Evolutionary conservation across 2,329 filamentous ascomycete genomes (phyloP), one percentile per base, ranked within the genome.

Genomic region (Talaromyces sp.): DNA sequence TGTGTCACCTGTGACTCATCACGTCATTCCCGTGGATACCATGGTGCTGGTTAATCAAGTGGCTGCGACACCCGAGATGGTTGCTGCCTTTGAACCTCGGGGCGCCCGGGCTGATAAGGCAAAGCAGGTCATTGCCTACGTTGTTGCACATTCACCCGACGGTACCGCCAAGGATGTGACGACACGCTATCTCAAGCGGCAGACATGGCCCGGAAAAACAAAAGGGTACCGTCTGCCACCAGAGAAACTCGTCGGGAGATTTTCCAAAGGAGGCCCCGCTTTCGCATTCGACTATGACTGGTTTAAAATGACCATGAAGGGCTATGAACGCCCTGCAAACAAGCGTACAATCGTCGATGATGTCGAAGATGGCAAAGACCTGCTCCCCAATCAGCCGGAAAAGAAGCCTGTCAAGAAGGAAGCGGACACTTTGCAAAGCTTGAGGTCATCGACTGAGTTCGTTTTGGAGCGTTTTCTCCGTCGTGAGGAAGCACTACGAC

Each of bases 131-230:
- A 91, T 96, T 69, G 90, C 90, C 52, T 99, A 99, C 69, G 84
- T 96, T 2, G 80, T 97, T 21, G 92, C 89, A 0, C 91, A 90
- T 74, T 91, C 90, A 0, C 76, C 85, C 3, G 92, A 97, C 70
- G 91, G 90, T 2, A 92, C 91, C 0, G 92, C 91, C 12, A 97
- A 97, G 72, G 94, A 99, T 71, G 89, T 99, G 17, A 99, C 94
- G 0, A 87, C 94, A 11, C 85, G 94, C 29, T 99, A 99, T 72
- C 78, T 99, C 8, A 92, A 88, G 68, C 85, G 88, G 24, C 89
- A 89, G 60, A 83, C 88, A 57, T 87, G 92, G 71, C 94, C 94
- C 0, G 93, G 94, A 3, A 89, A 92, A 66, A 96, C 93, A 0
- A 97, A 96, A 70, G 91, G 92, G 3, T 83, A 88, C 64, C 85